Evolutionary conservation across 1,284 basidiomycete species (phyloP), one percentile per base, ranked within the genome.

Genomic region (Ganoderma lingzhi): DNA sequence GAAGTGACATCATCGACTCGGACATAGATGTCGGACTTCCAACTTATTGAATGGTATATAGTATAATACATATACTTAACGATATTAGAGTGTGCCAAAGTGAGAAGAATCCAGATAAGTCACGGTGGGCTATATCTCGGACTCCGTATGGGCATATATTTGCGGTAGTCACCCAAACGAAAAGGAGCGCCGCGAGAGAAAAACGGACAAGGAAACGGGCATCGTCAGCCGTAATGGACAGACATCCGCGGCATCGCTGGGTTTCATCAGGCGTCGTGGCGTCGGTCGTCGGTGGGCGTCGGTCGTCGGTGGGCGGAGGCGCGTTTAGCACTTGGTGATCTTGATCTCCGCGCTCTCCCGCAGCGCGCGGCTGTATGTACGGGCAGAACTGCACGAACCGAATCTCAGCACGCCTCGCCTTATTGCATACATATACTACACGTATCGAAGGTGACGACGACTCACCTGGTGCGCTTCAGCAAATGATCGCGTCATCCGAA

Each of bases 291-390:
- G 10, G 28, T 55, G 53, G 10, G 10, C 6, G 30, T 28, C 3
- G 10, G 23, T 23, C 23, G 23, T 28, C 4, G 10, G 28, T 55
- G 53, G 10, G 10, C 6, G 30, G 9, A n/a, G 30, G 39, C 39
- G 39, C 32, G 44, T 35, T 67, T 41, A 77, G 12, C 62, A 60
- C 69, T 77, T 79, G 30, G 58, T 63, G 45, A 92, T 84, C 48
- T 86, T 88, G 37, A 92, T 87, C 44, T 85, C 83, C 6, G 83
- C 81, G 14, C 89, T 89, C 69, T 89, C 84, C 44, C 79, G 81
- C 71, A 92, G 78, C 9, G 88, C 87, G 65, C 90, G 88, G 69
- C 90, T 92, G 74, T 93, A 93, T 92, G 74, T 93, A 93, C 4
- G 92, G 90, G 76, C 91, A 93, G 71, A 87, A 84, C 91, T 93